Evolutionary conservation across 257 asterid species (phyloP).

Genomic region (Solanum gandarillasii): DNA sequence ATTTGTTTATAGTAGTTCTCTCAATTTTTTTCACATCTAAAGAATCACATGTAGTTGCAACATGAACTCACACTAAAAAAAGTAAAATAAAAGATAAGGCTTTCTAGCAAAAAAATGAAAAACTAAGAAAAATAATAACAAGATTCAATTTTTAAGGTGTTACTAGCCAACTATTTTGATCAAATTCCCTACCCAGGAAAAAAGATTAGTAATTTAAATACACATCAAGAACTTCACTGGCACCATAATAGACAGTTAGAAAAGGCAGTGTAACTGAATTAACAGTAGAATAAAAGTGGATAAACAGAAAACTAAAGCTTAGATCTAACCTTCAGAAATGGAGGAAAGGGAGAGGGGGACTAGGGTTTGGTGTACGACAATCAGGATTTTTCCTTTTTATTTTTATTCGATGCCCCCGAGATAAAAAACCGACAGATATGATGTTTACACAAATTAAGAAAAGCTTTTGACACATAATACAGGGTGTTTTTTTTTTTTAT

Average conservation of each 20-base stretch:
- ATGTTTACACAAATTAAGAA: neutral
- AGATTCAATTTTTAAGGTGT: neutral
- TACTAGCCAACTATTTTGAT: neutral
- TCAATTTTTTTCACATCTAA: neutral
- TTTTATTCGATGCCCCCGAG: neutral
- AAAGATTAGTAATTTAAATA: neutral
- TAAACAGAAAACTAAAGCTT: neutral
- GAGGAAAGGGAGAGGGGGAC: neutral
- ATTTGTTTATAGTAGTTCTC: neutral
- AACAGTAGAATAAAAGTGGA: neutral
- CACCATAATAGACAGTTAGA: neutral
- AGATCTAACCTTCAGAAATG: conserved; percentile 10
- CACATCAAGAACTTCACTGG: neutral
- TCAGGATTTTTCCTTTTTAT: neutral
- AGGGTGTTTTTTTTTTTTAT: no score
- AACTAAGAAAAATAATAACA: neutral
- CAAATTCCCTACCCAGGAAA: neutral
- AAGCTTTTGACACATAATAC: no score
- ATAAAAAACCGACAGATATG: neutral
- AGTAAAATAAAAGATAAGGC: neutral
- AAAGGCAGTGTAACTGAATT: neutral
- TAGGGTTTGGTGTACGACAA: conserved; percentile 19
- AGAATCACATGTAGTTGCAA: neutral
- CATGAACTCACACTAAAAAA: neutral
- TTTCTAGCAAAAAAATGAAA: neutral